These are phyloP conservation scores for Syncephalastrum sp. DNA, from an alignment of 371 early-diverging fungal genomes.

Conservation along the genomic window DNA sequence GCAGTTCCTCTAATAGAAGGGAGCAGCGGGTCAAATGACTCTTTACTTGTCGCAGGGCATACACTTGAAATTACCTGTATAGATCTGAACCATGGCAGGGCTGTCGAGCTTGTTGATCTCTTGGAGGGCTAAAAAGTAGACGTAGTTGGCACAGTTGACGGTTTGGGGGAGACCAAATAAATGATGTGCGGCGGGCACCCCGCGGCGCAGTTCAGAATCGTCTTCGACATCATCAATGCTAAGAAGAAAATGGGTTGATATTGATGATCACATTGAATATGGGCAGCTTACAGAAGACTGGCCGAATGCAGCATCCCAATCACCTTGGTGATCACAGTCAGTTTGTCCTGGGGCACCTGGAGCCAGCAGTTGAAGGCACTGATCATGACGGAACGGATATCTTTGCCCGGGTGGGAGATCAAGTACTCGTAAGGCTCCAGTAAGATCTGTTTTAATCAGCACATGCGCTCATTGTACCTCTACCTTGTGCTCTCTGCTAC, in stretches of 20 bases:
- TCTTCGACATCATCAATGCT: slow-evolving; percentile 97
- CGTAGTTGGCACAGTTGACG: slow-evolving; percentile 95
- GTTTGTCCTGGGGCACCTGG: slow-evolving; percentile 64
- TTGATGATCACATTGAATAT: neutral
- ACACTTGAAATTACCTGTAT: slow-evolving; percentile 54
- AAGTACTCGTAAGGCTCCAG: slow-evolving; percentile 86
- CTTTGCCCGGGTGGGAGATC: slow-evolving; percentile 82
- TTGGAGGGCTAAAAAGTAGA: slow-evolving; percentile 88
- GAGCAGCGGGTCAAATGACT: neutral
- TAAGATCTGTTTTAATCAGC: slow-evolving; percentile 43
- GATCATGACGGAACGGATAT: slow-evolving; percentile 85
- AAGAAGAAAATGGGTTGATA: neutral
- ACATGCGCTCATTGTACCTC: neutral
- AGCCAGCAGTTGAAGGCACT: slow-evolving; percentile 90
- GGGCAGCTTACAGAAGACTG: slow-evolving; percentile 72
- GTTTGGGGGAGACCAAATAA: slow-evolving; percentile 90
- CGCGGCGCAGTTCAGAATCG: slow-evolving; percentile 83
- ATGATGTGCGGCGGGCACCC: slow-evolving; percentile 94
- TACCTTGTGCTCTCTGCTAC: too few relatives aligned
- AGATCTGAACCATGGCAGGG: slow-evolving; percentile 72
- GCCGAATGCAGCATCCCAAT: slow-evolving; percentile 95
- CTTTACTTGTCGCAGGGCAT: neutral
- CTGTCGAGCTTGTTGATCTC: slow-evolving; percentile 71
- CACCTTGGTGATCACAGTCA: slow-evolving; percentile 73
- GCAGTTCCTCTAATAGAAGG: slow-evolving; percentile 65